Conservation (phyloP, 2,329 filamentous ascomycete genomes). For the Venturia aucupariae region DNA sequence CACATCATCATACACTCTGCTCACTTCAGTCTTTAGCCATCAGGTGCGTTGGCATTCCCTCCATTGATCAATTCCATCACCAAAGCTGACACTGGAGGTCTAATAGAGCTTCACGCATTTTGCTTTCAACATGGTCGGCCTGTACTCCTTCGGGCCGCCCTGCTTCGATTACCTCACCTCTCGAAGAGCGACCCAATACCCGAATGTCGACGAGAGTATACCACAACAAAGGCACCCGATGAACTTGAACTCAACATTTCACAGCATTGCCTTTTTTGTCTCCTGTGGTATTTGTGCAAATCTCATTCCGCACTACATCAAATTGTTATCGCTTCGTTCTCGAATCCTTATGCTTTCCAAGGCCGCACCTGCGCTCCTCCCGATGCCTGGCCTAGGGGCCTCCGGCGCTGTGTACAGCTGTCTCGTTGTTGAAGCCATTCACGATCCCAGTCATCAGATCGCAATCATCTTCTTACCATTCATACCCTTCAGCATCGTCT, state of each 20-base stretch:
- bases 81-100: background rate
- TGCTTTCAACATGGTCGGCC: background rate
- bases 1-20: background rate
- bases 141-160: constrained; percentile 1
- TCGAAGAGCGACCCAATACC: background rate
- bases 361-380: background rate
- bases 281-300: background rate
- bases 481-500: background rate
- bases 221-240: background rate
- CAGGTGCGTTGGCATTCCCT: background rate
- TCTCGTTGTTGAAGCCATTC: background rate
- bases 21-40: constrained; percentile 5
- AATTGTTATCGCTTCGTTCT: background rate
- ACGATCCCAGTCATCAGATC: background rate
- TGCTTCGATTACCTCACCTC: background rate
- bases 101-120: background rate
- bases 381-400: background rate
- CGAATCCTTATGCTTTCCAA: background rate
- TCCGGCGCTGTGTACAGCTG: background rate
- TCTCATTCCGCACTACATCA: constrained; percentile 3
- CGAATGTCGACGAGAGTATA: background rate
- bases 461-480: background rate
- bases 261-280: background rate
- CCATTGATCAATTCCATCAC: too few species aligned
- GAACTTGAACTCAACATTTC: background rate